Evolutionary conservation across 2,329 filamentous ascomycete species (phyloP), one percentile per base, ranked within the genome.

Genomic region (Gliomastix tumulicola): DNA sequence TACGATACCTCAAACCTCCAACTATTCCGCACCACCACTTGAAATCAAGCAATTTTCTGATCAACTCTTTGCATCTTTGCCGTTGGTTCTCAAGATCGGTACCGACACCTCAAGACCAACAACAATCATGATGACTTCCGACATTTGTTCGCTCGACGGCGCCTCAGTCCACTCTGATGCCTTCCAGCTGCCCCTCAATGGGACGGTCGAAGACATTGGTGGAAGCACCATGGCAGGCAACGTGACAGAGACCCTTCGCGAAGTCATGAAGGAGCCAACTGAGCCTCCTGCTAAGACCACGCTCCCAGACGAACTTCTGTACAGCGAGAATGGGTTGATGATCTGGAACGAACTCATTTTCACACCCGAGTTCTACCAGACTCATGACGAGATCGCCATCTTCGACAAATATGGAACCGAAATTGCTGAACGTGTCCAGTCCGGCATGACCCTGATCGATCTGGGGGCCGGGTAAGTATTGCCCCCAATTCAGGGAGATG

Each of bases 311-410:
- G 62, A 65, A 45, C 46, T 63, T 27, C 47, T 65, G 32, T 65
- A 65, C 41, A 50, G 60, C 39, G 60, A 62, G 36, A 35, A 47
- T 6, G 62, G 62, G 2, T 47, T 64, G 33, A 44, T 47, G 6
- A 60, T 64, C 41, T 65, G 62, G 62, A 61, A 61, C 32, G 39
- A 61, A 9, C 63, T 65, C 39, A 65, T 65, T 37, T 60, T 53
- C 41, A 60, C 50, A 1, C 45, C 50, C 2, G 53, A 62, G 28
- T 64, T 62, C 40, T 65, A 65, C 39, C 62, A 65, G 40, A 62
- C 62, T 4, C 53, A 57, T 21, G 62, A 65, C 23, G 62, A 65
- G 47, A 60, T 59, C 16, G 46, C 42, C 7, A 43, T 65, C 3
- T 57, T 65, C 22, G 45, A 60, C 23, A 37, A 44, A 34, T 48